Evolutionary conservation across 768 basidiomycete genomes (phyloP), one percentile per base, ranked within the genome.

Genomic region (Calocybe gangraenosa): DNA sequence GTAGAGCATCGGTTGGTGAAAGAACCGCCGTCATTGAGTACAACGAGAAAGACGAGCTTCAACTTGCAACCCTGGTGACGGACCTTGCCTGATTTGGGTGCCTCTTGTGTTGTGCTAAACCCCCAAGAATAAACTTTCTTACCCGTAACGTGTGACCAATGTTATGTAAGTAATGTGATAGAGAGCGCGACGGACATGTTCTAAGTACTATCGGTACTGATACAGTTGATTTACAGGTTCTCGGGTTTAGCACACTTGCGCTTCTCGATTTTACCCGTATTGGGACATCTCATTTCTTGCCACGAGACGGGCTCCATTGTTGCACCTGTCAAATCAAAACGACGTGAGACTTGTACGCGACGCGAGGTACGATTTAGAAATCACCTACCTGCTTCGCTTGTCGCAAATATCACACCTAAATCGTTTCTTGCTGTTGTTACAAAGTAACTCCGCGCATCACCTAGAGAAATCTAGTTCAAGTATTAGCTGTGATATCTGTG

Each of bases 361-460:
- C 21, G 28, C 11, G 23, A 23, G 40, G 21, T 17, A 28, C 15
- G 11, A 33, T 44, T 15, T n/a, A n/a, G n/a, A n/a, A n/a, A n/a
- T 18, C 20, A 40, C 68, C 73, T 57, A 81, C 90, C 89, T 38
- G 85, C 83, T 67, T 92, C 91, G 61, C 87, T 89, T 6, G 84
- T 86, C 9, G 92, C 92, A 61, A 89, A 93, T 42, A 94, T 85
- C 7, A 95, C 92, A 0, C 93, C 92, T 3, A 95, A 76, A 53
- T 93, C 86, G 60, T 93, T 93, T 33, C 88, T 71, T 6, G 88
- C 92, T 2, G 92, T 95, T 0, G 92, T 90, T 21, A 95, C 75
- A 68, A 91, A 94, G 66, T 95, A 95, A 55, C 86, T 91, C 35
- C 90, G 80, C 19, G 92, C 83, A 64, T 95, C 92, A 8, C 92